These are phyloP conservation scores for Boletus reticuloceps DNA, from an alignment of 768 basidiomycete genomes.

Conservation along the genomic window DNA sequence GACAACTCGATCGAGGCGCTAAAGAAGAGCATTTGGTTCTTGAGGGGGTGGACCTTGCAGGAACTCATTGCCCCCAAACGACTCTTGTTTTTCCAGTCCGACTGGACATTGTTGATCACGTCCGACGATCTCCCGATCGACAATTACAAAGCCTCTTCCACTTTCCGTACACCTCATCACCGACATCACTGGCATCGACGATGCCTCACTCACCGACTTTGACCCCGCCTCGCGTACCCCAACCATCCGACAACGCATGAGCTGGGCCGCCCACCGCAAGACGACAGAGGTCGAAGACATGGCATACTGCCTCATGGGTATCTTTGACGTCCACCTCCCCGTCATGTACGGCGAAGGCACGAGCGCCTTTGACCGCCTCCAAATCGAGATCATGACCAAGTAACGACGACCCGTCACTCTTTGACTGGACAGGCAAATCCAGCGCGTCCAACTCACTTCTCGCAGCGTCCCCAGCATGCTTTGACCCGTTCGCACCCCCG, in stretches of 20 bases:
- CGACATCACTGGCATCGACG: constrained; percentile 14
- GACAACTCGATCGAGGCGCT: constrained; percentile 14
- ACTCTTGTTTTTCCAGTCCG: too few species aligned
- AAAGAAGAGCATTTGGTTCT: constrained; percentile 23
- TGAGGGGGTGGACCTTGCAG: constrained; percentile 20
- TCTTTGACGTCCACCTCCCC: too few species aligned
- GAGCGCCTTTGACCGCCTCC: background rate
- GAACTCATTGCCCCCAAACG: too few species aligned
- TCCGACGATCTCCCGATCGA: constrained; percentile 11
- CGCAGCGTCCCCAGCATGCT: constrained; percentile 17
- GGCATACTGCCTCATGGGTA: constrained; percentile 29
- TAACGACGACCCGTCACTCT: constrained; percentile 23
- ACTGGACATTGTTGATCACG: constrained; percentile 17
- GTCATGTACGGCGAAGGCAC: too few species aligned
- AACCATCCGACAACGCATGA: constrained; percentile 21
- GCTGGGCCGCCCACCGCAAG: constrained; percentile 29
- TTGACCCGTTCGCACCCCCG: constrained; percentile 21
- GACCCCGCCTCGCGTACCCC: constrained; percentile 7
- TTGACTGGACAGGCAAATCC: constrained; percentile 23
- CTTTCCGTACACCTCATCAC: constrained; percentile 11
- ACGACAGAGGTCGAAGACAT: constrained; percentile 29
- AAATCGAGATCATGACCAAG: constrained; percentile 16
- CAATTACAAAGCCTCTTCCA: constrained; percentile 17
- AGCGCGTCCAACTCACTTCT: constrained; percentile 14
- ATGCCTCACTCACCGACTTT: too few species aligned